A percentile compares a stretch with the other conserved stretches of the same genome.
These are phyloP conservation scores for Fusarium sp. DNA, from an alignment of 2,329 filamentous ascomycete genomes.

Conservation along the genomic window DNA sequence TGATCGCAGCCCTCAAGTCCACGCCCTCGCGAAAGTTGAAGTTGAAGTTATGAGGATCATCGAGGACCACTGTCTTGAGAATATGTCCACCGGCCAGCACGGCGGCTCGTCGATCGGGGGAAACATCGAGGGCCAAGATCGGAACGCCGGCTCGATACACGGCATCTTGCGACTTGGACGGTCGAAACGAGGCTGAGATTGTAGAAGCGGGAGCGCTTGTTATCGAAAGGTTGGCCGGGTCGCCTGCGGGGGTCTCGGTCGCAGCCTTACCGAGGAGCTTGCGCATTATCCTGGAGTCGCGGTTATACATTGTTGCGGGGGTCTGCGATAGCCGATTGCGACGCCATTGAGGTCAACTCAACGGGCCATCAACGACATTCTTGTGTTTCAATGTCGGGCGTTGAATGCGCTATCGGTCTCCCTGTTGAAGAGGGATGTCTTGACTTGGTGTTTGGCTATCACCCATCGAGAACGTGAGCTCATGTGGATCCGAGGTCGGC, in stretches of 20 bases:
- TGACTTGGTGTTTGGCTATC: constrained; percentile 2
- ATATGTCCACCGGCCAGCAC: constrained; percentile 69
- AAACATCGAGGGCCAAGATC: constrained; percentile 67
- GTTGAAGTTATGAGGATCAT: constrained; percentile 54
- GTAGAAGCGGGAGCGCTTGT: constrained; percentile 57
- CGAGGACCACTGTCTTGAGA: constrained; percentile 68
- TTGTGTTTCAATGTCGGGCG: neutral
- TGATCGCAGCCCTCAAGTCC: constrained; percentile 67
- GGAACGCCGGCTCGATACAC: constrained; percentile 63
- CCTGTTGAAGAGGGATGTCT: neutral
- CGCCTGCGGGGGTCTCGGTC: constrained; percentile 58
- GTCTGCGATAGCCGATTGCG: constrained; percentile 41
- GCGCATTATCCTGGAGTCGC: constrained; percentile 67
- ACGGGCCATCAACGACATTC: constrained; percentile 29
- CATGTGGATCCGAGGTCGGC: constrained; percentile 25
- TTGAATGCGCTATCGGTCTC: constrained; percentile 3
- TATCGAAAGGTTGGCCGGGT: constrained; percentile 51
- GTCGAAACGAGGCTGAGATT: constrained; percentile 57
- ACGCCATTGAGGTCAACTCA: constrained; percentile 47
- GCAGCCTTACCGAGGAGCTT: constrained; percentile 67
- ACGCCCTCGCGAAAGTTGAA: constrained; percentile 64
- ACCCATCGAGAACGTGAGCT: constrained; percentile 18
- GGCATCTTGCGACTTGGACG: constrained; percentile 66
- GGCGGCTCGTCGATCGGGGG: constrained; percentile 65
- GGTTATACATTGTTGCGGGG: constrained; percentile 59